These are phyloP conservation scores for Physaria fendleri DNA, from an alignment of 345 rosid species.

Conservation along the genomic window DNA sequence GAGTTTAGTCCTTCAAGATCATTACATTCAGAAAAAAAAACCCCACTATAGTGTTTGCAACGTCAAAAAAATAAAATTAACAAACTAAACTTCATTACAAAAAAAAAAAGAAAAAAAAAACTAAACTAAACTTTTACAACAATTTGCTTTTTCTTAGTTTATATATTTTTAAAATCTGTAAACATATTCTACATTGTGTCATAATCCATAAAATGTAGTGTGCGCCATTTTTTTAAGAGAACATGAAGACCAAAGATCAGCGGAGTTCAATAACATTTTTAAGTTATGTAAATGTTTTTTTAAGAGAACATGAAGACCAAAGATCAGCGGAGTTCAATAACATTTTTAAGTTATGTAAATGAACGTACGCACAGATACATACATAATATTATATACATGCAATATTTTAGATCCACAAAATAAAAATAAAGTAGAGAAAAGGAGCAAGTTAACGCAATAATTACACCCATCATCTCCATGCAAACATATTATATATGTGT, in stretches of 20 bases:
- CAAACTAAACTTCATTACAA: no score
- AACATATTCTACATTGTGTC: background rate
- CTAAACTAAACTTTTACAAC: background rate
- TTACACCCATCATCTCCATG: slow-evolving; percentile 30
- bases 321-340: background rate
- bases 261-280: background rate
- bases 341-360: background rate
- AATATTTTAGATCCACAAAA: background rate
- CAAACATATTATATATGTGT: no score
- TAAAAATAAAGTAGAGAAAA: slow-evolving; percentile 2
- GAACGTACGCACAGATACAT: background rate
- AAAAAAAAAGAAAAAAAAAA: background rate
- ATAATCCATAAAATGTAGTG: background rate
- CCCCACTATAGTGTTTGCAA: background rate
- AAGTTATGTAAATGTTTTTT: no score
- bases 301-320: background rate
- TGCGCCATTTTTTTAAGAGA: background rate
- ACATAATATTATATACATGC: background rate
- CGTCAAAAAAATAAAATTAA: background rate
- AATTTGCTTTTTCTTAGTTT: background rate
- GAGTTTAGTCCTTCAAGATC: slow-evolving; percentile 7
- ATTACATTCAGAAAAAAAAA: background rate
- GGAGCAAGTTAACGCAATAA: slow-evolving; percentile 19
- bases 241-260: background rate
- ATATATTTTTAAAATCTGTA: no score